Evolutionary conservation across 208 protist genomes (phyloP).

Genomic region (Leishmania lainsoni): DNA sequence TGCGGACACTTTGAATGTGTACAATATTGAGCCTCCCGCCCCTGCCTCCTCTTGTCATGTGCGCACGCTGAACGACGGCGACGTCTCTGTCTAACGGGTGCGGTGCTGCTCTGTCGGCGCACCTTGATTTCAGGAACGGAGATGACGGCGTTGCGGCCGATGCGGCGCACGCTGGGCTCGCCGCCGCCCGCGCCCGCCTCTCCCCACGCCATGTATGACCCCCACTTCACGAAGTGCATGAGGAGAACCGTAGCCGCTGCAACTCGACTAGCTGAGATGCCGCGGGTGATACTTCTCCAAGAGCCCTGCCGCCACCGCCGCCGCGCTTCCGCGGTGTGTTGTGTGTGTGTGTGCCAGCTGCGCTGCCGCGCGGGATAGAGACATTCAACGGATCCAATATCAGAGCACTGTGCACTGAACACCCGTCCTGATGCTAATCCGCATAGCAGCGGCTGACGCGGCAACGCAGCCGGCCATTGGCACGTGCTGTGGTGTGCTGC

Average conservation of each 20-base stretch:
- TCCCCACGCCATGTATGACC: not conserved
- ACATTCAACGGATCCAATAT: slow-evolving; percentile 36
- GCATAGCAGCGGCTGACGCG: slow-evolving; percentile 21
- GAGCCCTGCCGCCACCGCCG: slow-evolving; percentile 1
- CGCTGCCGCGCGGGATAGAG: slow-evolving; percentile 25
- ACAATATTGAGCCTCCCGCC: too few species aligned
- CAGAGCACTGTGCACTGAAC: slow-evolving; percentile 43
- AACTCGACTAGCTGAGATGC: not conserved
- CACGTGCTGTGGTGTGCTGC: not conserved
- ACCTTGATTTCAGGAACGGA: slow-evolving; percentile 24
- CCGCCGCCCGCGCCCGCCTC: not conserved
- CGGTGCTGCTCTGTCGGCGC: slow-evolving; percentile 17
- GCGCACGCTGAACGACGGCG: not conserved
- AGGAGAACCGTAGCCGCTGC: slow-evolving; percentile 18
- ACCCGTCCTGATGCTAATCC: slow-evolving; percentile 34
- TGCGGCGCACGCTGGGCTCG: not conserved
- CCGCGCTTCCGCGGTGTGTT: not conserved
- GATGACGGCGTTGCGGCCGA: too few species aligned
- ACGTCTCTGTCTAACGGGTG: slow-evolving; percentile 27
- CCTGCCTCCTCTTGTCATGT: not conserved
- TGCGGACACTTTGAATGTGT: too few species aligned
- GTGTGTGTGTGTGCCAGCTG: not conserved
- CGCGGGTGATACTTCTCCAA: slow-evolving; percentile 19
- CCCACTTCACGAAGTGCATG: not conserved
- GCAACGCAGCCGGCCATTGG: not conserved